phyloP scores from a whole-genome alignment of 805 yeast species.

The Saccharomycodes ludwigii region DNA sequence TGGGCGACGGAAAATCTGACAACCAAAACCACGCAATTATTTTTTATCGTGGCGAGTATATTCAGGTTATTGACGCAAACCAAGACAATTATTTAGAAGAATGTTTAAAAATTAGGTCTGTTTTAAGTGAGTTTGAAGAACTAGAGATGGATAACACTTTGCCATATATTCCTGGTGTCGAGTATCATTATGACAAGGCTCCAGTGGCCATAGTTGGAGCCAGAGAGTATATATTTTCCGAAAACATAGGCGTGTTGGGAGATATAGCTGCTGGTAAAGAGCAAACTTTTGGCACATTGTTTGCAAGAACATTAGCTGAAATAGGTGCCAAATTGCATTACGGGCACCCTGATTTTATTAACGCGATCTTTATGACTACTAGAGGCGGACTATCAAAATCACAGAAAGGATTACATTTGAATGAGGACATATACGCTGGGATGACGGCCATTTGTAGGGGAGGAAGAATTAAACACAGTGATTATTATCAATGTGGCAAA shows the following conservation, averaged over 20 bases:
- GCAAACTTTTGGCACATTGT: slow-evolving; percentile 91
- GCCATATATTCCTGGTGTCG: slow-evolving; percentile 51
- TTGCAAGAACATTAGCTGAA: slow-evolving; percentile 85
- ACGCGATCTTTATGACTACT: slow-evolving; percentile 85
- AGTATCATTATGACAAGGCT: slow-evolving; percentile 22
- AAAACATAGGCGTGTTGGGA: slow-evolving; percentile 83
- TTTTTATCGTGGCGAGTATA: slow-evolving; percentile 86
- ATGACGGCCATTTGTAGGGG: slow-evolving; percentile 84
- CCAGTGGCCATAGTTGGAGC: slow-evolving; percentile 94
- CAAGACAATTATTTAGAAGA: slow-evolving; percentile 94
- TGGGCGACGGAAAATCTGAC: slow-evolving; percentile 95
- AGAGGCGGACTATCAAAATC: slow-evolving; percentile 95
- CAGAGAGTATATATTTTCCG: slow-evolving; percentile 88
- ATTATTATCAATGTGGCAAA: slow-evolving; percentile 92
- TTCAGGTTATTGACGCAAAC: slow-evolving; percentile 91
- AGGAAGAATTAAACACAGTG: slow-evolving; percentile 90
- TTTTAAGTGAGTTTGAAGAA: slow-evolving; percentile 87
- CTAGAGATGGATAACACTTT: slow-evolving; percentile 37
- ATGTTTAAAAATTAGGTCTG: slow-evolving; percentile 79
- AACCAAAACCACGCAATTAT: slow-evolving; percentile 84
- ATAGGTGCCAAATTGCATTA: slow-evolving; percentile 92
- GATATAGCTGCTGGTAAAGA: slow-evolving; percentile 97
- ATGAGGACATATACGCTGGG: slow-evolving; percentile 94
- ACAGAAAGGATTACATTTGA: slow-evolving; percentile 82
- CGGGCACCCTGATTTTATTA: slow-evolving; percentile 93